phyloP scores from a whole-genome alignment of 371 early-diverging fungal species.

The Rhizomucor pusillus region DNA sequence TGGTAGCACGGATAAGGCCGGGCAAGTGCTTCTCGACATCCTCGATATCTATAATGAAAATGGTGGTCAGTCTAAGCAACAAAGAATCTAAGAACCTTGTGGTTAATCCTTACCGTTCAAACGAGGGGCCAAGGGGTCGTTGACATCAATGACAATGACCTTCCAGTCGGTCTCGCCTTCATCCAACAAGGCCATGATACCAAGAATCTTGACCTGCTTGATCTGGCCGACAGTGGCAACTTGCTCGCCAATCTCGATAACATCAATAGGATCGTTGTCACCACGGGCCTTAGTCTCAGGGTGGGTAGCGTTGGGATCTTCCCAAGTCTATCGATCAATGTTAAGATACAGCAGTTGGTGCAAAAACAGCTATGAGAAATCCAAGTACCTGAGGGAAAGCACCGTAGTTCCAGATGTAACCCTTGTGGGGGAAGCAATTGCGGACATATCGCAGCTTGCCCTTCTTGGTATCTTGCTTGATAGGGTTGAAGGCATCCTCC shows the following conservation, averaged over 20 bases:
- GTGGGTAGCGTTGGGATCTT: slow-evolving; percentile 82
- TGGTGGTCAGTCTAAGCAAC: neutral
- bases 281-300: slow-evolving; percentile 81
- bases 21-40: slow-evolving; percentile 94
- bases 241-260: slow-evolving; percentile 68
- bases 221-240: slow-evolving; percentile 39
- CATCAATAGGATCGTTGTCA: slow-evolving; percentile 97
- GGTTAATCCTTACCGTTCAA: slow-evolving; percentile 70
- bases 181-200: slow-evolving; percentile 92
- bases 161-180: slow-evolving; percentile 99
- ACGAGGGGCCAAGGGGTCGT: slow-evolving; percentile 83
- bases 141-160: slow-evolving; percentile 89
- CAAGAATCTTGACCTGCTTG: slow-evolving; percentile 95
- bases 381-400: slow-evolving; percentile 73
- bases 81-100: no score
- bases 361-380: neutral
- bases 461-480: slow-evolving; percentile 95
- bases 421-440: slow-evolving; percentile 95
- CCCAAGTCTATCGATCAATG: slow-evolving; percentile 77
- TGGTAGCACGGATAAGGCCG: slow-evolving; percentile 88
- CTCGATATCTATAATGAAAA: slow-evolving; percentile 67
- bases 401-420: slow-evolving; percentile 98
- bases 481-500: slow-evolving; percentile 77
- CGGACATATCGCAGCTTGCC: slow-evolving; percentile 89
- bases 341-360: no score